These are phyloP conservation scores for Wickerhamia fluorescens DNA, from an alignment of 805 yeast species.

Conservation along the genomic window DNA sequence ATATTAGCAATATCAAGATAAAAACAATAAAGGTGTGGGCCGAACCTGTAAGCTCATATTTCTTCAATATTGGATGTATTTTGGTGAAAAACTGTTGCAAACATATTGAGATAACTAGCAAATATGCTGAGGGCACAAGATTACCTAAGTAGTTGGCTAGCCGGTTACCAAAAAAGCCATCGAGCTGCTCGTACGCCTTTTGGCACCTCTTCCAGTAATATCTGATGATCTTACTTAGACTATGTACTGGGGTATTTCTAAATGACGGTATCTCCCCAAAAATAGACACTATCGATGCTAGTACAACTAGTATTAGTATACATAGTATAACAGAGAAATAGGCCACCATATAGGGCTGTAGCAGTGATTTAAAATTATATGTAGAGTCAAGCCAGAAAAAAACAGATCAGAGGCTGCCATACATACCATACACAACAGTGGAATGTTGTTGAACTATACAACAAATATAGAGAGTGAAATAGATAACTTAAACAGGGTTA, in stretches of 20 bases:
- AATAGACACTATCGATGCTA: constrained; percentile 20
- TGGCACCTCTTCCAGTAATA: no score
- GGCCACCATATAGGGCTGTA: background rate
- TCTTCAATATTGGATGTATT: constrained; percentile 13
- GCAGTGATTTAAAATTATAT: background rate
- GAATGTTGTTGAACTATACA: constrained; percentile 5
- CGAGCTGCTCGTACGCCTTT: no score
- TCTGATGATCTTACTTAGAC: constrained; percentile 2
- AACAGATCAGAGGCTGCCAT: background rate
- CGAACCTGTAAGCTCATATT: constrained; percentile 1
- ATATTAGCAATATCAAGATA: constrained; percentile 25
- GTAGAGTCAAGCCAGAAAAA: background rate
- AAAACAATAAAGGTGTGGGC: constrained; percentile 17
- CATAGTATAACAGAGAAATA: background rate
- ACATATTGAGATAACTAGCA: constrained; percentile 27
- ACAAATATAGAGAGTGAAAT: constrained; percentile 21
- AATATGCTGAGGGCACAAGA: constrained; percentile 39
- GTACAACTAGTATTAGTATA: background rate
- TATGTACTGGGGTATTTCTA: constrained; percentile 28
- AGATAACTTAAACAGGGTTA: constrained; percentile 17
- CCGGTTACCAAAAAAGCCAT: no score
- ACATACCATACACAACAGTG: background rate
- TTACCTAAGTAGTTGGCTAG: constrained; percentile 33
- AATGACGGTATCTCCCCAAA: constrained; percentile 45
- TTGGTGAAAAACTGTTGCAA: constrained; percentile 23